Percentiles rank a stretch among this genome's conserved stretches.
These are phyloP conservation scores for Neltuma alba DNA, from an alignment of 306 rosid genomes.

Conservation along the genomic window DNA sequence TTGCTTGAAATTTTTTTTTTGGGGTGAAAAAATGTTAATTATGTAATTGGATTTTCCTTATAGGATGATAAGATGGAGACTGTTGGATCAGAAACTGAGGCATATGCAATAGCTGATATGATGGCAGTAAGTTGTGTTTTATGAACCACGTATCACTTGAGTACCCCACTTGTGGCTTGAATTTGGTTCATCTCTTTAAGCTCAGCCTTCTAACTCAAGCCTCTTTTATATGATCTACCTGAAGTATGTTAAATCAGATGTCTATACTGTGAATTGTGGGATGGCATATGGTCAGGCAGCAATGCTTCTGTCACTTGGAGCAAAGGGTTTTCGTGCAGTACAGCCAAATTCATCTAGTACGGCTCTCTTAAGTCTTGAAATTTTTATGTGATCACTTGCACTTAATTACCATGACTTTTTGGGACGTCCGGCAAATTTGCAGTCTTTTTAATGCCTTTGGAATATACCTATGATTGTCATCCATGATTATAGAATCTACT, in stretches of 20 bases:
- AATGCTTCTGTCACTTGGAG: slow-evolving; percentile 80
- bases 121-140: slow-evolving; percentile 67
- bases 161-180: slow-evolving; percentile 14
- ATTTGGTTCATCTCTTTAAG: slow-evolving; percentile 26
- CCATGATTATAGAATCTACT: not conserved
- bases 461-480: slow-evolving; percentile 2
- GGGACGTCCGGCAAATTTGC: slow-evolving; percentile 17
- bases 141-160: not conserved
- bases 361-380: slow-evolving; percentile 37
- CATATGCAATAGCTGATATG: slow-evolving; percentile 90
- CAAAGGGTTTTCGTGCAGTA: slow-evolving; percentile 84
- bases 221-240: slow-evolving; percentile 26
- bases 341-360: slow-evolving; percentile 81
- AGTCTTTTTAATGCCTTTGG: slow-evolving; percentile 19
- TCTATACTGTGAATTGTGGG: slow-evolving; percentile 84
- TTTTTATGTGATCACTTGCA: slow-evolving; percentile 26
- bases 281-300: slow-evolving; percentile 99
- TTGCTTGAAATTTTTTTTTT: slow-evolving; percentile 1
- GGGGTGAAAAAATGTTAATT: not conserved
- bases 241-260: slow-evolving; percentile 78
- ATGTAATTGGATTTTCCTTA: slow-evolving; percentile 34
- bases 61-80: slow-evolving; percentile 85
- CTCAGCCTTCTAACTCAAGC: slow-evolving; percentile 2
- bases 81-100: slow-evolving; percentile 91
- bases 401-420: slow-evolving; percentile 1